Evolutionary conservation across 352 stramenopile genomes (phyloP).

Genomic region (Phytophthora fragariae): DNA sequence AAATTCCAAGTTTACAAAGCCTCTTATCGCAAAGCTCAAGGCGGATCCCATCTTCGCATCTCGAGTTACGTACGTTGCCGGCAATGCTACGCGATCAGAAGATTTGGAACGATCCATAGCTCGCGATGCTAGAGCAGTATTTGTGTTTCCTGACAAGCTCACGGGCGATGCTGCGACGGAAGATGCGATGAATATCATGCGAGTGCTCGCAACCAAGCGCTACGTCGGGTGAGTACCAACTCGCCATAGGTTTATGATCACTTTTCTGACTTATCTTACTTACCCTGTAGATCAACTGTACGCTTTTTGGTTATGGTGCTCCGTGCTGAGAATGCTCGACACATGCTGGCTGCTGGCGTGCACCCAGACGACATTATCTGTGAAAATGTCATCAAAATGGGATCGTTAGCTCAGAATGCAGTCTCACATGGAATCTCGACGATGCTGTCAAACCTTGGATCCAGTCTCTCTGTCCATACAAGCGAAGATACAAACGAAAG

Average conservation of each 20-base stretch:
- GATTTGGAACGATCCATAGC: slow-evolving; percentile 78
- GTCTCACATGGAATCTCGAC: slow-evolving; percentile 83
- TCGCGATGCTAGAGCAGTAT: slow-evolving; percentile 68
- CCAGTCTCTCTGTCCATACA: slow-evolving; percentile 76
- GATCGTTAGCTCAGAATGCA: slow-evolving; percentile 79
- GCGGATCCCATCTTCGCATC: slow-evolving; percentile 82
- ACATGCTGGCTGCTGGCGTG: slow-evolving; percentile 85
- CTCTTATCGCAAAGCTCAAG: slow-evolving; percentile 75
- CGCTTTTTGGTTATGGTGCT: slow-evolving; percentile 83
- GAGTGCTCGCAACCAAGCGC: slow-evolving; percentile 72
- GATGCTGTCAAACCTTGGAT: slow-evolving; percentile 86
- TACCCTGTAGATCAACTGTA: slow-evolving; percentile 48
- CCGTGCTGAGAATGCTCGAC: slow-evolving; percentile 74
- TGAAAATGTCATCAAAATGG: slow-evolving; percentile 91
- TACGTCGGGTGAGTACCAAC: slow-evolving; percentile 63
- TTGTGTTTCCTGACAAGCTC: slow-evolving; percentile 88
- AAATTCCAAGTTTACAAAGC: slow-evolving; percentile 77
- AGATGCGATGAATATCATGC: slow-evolving; percentile 89
- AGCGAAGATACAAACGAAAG: slow-evolving; percentile 19
- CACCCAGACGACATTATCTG: slow-evolving; percentile 85
- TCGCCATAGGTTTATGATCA: neutral
- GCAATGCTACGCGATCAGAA: slow-evolving; percentile 68
- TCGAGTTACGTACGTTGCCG: slow-evolving; percentile 83
- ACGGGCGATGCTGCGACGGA: slow-evolving; percentile 74
- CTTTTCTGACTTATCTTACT: slow-evolving; percentile 17